Evolutionary conservation across 257 asterid genomes (phyloP).

Genomic region (Datura wrightii): DNA sequence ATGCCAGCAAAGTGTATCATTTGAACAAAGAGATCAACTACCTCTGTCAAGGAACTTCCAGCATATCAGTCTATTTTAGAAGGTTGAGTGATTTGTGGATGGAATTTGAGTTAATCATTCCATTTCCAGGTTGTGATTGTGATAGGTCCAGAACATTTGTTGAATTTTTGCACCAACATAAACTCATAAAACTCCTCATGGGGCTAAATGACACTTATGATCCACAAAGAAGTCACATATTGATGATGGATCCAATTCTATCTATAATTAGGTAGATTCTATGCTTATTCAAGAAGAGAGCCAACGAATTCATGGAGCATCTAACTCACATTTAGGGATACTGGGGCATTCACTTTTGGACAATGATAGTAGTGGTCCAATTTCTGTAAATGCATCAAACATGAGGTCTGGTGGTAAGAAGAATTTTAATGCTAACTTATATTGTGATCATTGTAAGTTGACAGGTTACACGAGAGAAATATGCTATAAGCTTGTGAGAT

Average conservation of each 20-base stretch:
- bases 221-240: no score
- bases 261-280: no score
- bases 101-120: no score
- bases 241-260: background rate
- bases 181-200: no score
- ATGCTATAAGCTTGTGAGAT: background rate
- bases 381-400: background rate
- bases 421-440: no score
- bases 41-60: background rate
- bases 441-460: background rate
- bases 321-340: no score
- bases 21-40: no score
- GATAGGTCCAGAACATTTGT: background rate
- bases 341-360: no score
- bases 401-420: background rate
- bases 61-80: no score
- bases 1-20: background rate
- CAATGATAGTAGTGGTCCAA: no score
- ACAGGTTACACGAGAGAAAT: no score
- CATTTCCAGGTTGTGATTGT: background rate
- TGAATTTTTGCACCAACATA: background rate
- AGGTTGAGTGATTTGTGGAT: background rate
- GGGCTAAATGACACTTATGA: background rate
- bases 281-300: background rate
- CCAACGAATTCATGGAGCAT: background rate